These are phyloP conservation scores for Gentiana dahurica DNA, from an alignment of 257 asterid genomes.

Conservation along the genomic window DNA sequence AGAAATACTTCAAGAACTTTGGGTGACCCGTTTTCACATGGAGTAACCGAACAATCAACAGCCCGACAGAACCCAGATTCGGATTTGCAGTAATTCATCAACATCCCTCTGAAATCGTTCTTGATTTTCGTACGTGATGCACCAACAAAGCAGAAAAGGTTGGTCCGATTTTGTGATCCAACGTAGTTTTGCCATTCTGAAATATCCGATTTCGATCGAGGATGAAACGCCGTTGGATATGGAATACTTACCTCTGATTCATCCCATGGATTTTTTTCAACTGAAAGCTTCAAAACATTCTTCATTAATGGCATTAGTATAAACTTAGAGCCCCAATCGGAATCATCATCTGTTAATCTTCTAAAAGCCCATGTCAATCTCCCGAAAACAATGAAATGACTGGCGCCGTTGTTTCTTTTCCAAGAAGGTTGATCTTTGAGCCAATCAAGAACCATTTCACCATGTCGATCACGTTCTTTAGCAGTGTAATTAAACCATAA, in stretches of 20 bases:
- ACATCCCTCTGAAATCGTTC: no score
- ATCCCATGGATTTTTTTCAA: constrained; percentile 42
- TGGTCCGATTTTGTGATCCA: neutral
- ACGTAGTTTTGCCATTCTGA: no score
- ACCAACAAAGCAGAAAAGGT: constrained; percentile 39
- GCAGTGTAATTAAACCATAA: constrained; percentile 45
- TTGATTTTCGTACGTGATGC: constrained; percentile 41
- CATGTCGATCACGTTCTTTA: constrained; percentile 34
- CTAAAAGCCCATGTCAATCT: constrained; percentile 59
- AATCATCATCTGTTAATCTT: constrained; percentile 26
- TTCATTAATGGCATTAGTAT: constrained; percentile 18
- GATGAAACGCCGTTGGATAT: constrained; percentile 19
- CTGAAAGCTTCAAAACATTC: constrained; percentile 24
- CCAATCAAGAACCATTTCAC: constrained; percentile 38
- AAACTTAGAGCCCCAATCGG: constrained; percentile 45
- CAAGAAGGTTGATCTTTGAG: constrained; percentile 28
- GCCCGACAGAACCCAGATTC: no score
- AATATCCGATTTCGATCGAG: no score
- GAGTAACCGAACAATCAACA: no score
- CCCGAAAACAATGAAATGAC: constrained; percentile 48
- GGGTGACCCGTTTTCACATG: no score
- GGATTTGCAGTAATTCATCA: no score
- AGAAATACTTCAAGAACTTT: no score
- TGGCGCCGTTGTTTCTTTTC: constrained; percentile 37
- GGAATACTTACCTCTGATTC: constrained; percentile 41